Evolutionary conservation across 441 rosid species (phyloP).

Genomic region (Capsella rubella): DNA sequence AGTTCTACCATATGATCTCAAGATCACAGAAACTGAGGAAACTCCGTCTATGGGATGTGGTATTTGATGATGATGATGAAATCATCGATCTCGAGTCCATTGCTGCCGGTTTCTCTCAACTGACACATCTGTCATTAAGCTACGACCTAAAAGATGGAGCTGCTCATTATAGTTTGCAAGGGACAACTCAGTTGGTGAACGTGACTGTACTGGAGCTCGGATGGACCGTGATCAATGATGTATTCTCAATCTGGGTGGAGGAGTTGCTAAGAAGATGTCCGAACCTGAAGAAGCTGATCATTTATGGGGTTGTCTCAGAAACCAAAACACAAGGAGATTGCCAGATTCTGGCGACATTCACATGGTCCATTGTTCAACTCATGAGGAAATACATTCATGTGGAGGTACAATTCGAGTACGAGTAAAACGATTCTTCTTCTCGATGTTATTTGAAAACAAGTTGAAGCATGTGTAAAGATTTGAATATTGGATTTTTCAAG

Average conservation of each 20-base stretch:
- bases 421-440: constrained; percentile 46
- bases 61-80: constrained; percentile 73
- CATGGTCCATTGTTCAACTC: constrained; percentile 67
- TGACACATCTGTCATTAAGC: constrained; percentile 70
- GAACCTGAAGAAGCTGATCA: constrained; percentile 65
- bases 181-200: constrained; percentile 58
- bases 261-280: constrained; percentile 72
- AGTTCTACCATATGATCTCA: constrained; percentile 79
- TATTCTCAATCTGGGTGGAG: constrained; percentile 71
- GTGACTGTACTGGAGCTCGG: constrained; percentile 79
- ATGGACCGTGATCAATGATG: constrained; percentile 70
- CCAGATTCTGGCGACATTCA: constrained; percentile 69
- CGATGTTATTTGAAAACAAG: constrained; percentile 19
- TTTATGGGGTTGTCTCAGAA: constrained; percentile 76
- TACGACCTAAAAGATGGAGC: constrained; percentile 70
- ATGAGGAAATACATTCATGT: constrained; percentile 77
- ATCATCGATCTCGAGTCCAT: constrained; percentile 72
- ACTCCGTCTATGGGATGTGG: constrained; percentile 83
- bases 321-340: constrained; percentile 69
- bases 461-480: constrained; percentile 29
- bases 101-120: constrained; percentile 66
- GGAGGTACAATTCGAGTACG: constrained; percentile 73
- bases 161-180: constrained; percentile 66
- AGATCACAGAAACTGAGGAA: constrained; percentile 67
- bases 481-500: background rate